Base-by-base conservation (phyloP, 1,284 basidiomycete species). In the Melampsora americana region DNA sequence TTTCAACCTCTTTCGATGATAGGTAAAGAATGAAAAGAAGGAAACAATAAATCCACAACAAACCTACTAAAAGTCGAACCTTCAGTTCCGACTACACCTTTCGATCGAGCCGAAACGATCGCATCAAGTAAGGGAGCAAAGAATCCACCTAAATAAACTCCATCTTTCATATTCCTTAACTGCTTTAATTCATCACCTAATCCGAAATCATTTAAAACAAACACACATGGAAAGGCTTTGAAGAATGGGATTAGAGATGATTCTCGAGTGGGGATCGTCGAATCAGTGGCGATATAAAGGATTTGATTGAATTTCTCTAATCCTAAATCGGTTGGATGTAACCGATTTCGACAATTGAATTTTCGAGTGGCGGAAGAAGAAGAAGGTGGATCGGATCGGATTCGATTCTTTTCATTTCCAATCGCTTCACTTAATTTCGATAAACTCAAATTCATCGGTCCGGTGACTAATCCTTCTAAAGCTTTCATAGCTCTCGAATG, bases 251-350 rank as follows among this genome's bases (percentile, higher is more conserved):
- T 80, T 14, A 91, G 84, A 9, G 85, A 78, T 0, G 86, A 84
- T 79, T 89, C 84, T 0, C 80, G 78, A 1, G 80, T 80, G 16
- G 82, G 81, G 11, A 79, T 66, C 5, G 76, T 73, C 12, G 86
- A 85, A 80, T 92, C 90, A 1, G 90, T 91, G 4, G 91, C 87
- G 76, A 92, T 85, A 82, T 87, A 92, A 28, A 92, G 80, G 0
- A 89, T 89, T 14, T 83, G 84, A 78, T 90, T 90, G 69, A 90
- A 85, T 4, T 80, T 79, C 20, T 79, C 77, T 30, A 87, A 84
- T 3, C 79, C 77, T 2, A 72, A 28, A 32, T 66, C 42, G 23
- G 78, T 77, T 59, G 23, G 3, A 46, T 80, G 77, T 3, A 81
- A 69, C 0, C 59, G 61, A 26, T 44, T 81, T 80, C 59, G 78